Evolutionary conservation across 2,329 filamentous ascomycete genomes (phyloP).

Genomic region (Penicillium sp.): DNA sequence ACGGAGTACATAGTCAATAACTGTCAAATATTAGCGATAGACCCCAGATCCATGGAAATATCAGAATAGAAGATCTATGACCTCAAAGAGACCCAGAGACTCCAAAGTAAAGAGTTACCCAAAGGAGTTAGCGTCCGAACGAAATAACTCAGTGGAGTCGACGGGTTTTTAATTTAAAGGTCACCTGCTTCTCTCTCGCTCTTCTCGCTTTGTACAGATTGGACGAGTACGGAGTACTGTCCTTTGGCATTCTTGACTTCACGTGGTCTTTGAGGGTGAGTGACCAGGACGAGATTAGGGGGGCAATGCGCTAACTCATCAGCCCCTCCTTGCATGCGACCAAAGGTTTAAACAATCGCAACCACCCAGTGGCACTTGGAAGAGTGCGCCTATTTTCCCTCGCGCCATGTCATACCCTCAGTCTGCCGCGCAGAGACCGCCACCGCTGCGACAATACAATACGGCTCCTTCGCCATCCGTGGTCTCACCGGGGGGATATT

Average conservation of each 20-base stretch:
- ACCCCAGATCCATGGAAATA: no score
- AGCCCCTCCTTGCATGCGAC: slow-evolving; percentile 5
- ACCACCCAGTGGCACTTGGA: neutral
- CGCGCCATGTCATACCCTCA: slow-evolving; percentile 40
- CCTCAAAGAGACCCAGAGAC: neutral
- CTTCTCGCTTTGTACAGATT: neutral
- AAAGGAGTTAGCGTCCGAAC: neutral
- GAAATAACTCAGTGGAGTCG: slow-evolving; percentile 4
- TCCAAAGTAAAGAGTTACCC: neutral
- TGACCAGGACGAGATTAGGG: neutral
- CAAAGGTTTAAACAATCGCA: neutral
- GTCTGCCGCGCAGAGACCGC: slow-evolving; percentile 31
- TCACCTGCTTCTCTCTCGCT: neutral
- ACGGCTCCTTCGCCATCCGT: slow-evolving; percentile 20
- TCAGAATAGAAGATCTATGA: neutral
- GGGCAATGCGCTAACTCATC: neutral
- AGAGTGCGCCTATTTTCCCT: neutral
- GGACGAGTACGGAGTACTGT: no score
- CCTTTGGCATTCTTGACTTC: no score
- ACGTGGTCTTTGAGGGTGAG: neutral
- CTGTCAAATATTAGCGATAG: neutral
- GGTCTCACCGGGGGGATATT: slow-evolving; percentile 24
- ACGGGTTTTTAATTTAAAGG: slow-evolving; percentile 3
- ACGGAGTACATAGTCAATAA: neutral
- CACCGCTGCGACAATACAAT: slow-evolving; percentile 36